A percentile compares a stretch with the other conserved stretches of the same genome.
Conservation (phyloP, 1,284 basidiomycete species). For the Calocybe gambosa region DNA sequence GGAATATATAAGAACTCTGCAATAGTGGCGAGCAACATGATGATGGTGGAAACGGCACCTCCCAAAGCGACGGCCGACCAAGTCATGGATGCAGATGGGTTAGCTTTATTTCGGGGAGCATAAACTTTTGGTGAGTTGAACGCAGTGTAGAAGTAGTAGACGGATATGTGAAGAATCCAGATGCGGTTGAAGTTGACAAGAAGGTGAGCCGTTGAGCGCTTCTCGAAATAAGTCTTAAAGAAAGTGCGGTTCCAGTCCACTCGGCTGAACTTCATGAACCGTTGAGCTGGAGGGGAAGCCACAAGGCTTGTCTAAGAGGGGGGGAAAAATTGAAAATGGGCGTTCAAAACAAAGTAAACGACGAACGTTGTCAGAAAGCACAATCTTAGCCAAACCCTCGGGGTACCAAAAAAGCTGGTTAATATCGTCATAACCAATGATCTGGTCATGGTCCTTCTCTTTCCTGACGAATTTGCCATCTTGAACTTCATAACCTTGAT, state of each 20-base stretch:
- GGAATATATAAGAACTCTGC: conserved; percentile 94
- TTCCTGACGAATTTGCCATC: conserved; percentile 94
- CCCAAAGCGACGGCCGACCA: conserved; percentile 93
- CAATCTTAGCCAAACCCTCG: conserved; percentile 91
- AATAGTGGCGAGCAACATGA: conserved; percentile 88
- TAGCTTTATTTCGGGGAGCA: conserved; percentile 54
- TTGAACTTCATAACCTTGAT: conserved; percentile 94
- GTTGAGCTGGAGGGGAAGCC: conserved; percentile 83
- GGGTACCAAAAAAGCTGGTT: conserved; percentile 99
- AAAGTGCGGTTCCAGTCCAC: conserved; percentile 91
- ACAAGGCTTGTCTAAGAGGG: conserved; percentile 74
- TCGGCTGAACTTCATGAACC: conserved; percentile 86
- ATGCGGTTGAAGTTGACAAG: conserved; percentile 97
- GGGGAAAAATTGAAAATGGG: conserved; percentile 6
- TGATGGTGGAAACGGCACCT: conserved; percentile 81
- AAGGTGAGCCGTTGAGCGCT: conserved; percentile 86
- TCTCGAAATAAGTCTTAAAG: conserved; percentile 97
- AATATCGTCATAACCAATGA: conserved; percentile 99
- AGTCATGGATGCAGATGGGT: conserved; percentile 71
- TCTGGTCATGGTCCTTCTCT: conserved; percentile 92
- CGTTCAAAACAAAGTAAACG: conserved; percentile 3
- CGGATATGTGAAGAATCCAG: conserved; percentile 88
- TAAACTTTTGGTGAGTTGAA: conserved; percentile 97
- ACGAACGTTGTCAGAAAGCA: conserved; percentile 79
- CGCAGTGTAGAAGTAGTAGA: conserved; percentile 93